Evolutionary conservation across 2,329 filamentous ascomycete species (phyloP).

Genomic region (Cercospora sesami): DNA sequence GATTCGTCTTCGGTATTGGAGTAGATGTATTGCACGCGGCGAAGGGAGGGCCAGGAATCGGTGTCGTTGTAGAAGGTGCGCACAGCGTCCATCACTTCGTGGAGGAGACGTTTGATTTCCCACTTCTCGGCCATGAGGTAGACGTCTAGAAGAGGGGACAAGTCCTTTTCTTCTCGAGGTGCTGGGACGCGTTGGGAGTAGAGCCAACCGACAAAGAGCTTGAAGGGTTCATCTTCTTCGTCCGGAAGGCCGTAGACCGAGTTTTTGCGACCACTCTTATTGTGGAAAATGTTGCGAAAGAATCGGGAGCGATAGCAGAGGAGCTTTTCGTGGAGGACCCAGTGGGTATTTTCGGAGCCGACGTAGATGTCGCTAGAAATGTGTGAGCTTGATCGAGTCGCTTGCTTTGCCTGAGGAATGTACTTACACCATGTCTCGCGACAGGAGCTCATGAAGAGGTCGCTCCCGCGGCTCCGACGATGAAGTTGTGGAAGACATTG

Average conservation of each 20-base stretch:
- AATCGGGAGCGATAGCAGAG: conserved; percentile 56
- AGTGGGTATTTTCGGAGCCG: conserved; percentile 55
- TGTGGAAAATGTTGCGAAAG: conserved; percentile 54
- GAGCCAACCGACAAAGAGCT: conserved; percentile 56
- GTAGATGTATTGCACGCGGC: conserved; percentile 51
- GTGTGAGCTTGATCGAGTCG: background rate
- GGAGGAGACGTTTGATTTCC: conserved; percentile 49
- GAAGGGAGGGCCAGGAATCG: conserved; percentile 54
- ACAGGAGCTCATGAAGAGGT: conserved; percentile 53
- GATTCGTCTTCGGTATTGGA: conserved; percentile 35
- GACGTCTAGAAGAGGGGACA: conserved; percentile 54
- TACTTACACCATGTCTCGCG: conserved; percentile 47
- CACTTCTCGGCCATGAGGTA: conserved; percentile 58
- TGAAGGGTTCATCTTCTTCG: conserved; percentile 54
- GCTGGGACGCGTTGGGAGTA: conserved; percentile 52
- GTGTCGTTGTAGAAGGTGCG: conserved; percentile 54
- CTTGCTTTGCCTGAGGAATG: background rate
- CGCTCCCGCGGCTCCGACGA: conserved; percentile 37
- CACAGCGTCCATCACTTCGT: conserved; percentile 53
- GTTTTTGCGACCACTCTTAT: conserved; percentile 38
- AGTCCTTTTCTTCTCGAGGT: conserved; percentile 53
- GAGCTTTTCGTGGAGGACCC: conserved; percentile 58
- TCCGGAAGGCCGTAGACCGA: conserved; percentile 53
- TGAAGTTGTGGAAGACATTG: conserved; percentile 20
- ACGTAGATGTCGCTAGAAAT: conserved; percentile 53